Base-by-base conservation (phyloP, 1,284 basidiomycete species). In the Pterulicium gracile region DNA sequence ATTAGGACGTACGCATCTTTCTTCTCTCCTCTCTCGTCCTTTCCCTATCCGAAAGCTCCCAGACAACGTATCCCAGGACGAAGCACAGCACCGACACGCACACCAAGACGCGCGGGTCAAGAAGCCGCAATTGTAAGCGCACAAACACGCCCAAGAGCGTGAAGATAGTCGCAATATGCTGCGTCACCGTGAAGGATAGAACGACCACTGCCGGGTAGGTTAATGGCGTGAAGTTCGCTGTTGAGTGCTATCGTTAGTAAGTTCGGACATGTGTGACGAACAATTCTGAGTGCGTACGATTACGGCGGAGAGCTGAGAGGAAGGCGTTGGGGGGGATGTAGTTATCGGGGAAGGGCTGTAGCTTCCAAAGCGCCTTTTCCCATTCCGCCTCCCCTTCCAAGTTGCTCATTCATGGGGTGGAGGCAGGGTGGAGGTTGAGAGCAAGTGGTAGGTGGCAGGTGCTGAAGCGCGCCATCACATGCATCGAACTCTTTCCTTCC, bases 331-430 rank as follows among this genome's bases (percentile, higher is more conserved):
- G 77, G n/a, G 88, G 85, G 44, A 96, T 83, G 64, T 91, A 79
- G 61, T 94, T 92, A 65, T 96, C 93, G 13, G 87, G 79, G 58
- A 75, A 87, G 3, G 75, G 68, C 58, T 87, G 86, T 50, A 63
- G 67, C 58, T 81, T 81, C 90, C 91, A 96, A 15, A 97, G 75
- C n/a, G 88, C 71, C 58, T 82, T 87, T 59, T 83, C 77, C 88
- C 90, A 95, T 53, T 66, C 55, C 39, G 39, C 39, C n/a, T 32
- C 27, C 88, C 90, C 95, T 53, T 66, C 55, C 39, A 17, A 7
- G 7, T 32, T n/a, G 27, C 27, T 32, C 27, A 32, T 32, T 32
- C 27, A 32, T 32, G 27, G n/a, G 27, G 52, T 53, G 57, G 47
- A 50, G 51, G 49, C 47, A 52, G 45, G 48, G 34, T 35, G 22